Evolutionary conservation across 1,139 yeast species (phyloP).

Genomic region (Candida labiduridarum): DNA sequence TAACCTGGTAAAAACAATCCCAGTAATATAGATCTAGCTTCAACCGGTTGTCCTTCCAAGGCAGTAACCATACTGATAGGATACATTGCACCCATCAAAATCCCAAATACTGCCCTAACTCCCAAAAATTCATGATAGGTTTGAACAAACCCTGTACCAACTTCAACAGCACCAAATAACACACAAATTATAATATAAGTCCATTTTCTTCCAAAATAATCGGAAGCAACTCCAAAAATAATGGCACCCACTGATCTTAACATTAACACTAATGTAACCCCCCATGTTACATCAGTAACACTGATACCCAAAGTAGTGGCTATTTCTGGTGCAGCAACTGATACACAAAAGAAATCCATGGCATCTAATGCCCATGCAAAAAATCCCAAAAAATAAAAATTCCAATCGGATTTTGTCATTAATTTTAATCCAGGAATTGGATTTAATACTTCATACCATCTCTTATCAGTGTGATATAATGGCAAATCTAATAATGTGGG

Average conservation of each 20-base stretch:
- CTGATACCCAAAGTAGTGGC: slow-evolving; percentile 54
- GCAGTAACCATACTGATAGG: slow-evolving; percentile 35
- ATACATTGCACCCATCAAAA: slow-evolving; percentile 44
- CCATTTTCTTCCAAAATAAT: slow-evolving; percentile 72
- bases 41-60: slow-evolving; percentile 37
- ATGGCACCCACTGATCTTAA: slow-evolving; percentile 78
- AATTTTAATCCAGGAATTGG: slow-evolving; percentile 36
- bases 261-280: slow-evolving; percentile 78
- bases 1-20: slow-evolving; percentile 45
- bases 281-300: slow-evolving; percentile 70
- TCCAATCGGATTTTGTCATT: slow-evolving; percentile 45
- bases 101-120: slow-evolving; percentile 48
- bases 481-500: slow-evolving; percentile 27
- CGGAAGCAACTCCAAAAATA: slow-evolving; percentile 67
- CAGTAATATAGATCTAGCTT: slow-evolving; percentile 37
- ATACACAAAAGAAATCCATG: slow-evolving; percentile 72
- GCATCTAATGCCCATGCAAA: slow-evolving; percentile 83
- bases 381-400: slow-evolving; percentile 63
- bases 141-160: slow-evolving; percentile 72
- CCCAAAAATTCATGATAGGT: slow-evolving; percentile 67
- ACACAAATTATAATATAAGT: slow-evolving; percentile 59
- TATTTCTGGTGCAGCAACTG: slow-evolving; percentile 58
- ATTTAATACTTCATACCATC: slow-evolving; percentile 26
- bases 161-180: slow-evolving; percentile 59
- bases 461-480: slow-evolving; percentile 13